Base-by-base conservation (phyloP, 495 filamentous ascomycete species). In the Arthonia radiata region DNA sequence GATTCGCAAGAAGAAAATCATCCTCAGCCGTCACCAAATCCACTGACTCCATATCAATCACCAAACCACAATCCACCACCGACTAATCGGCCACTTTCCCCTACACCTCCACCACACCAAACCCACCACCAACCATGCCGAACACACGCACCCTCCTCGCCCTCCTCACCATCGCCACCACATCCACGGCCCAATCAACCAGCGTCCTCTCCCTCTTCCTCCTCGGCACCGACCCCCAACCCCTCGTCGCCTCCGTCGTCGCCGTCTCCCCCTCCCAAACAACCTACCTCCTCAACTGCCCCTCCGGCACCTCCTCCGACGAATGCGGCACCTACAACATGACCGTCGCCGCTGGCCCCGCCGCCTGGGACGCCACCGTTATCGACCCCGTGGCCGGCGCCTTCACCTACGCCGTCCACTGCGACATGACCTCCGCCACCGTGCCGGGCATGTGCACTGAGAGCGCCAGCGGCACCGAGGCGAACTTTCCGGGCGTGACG, bases 211-310 rank as follows among this genome's bases (percentile, higher is more conserved):
- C n/a, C 15, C 26, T 28, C 30, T 42, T 54, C 18, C 35, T 61
- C 8, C 44, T 37, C 22, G 34, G 36, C 10, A 27, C 41, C 17
- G 51, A 56, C 32, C 15, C 31, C 3, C 45, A 54, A 30, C 29
- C 39, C 0, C 27, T 59, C 29, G 42, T 33, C 11, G 56, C 43
- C 9, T 57, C 54, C 0, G 41, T 61, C 28, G 29, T 57, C 18
- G 42, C 35, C 9, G 49, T 52, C 38, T 37, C 36, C 18, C 33
- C 49, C 14, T 37, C 45, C 16, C 48, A 47, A 3, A 55, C 53
- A 0, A 50, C 49, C 2, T 57, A 51, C 30, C 38, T 33, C 26
- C 31, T 59, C 32, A 37, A 36, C 13, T 61, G 56, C 34, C 46
- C 50, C 0, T 23, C 42, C 2, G 47, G 44, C n/a, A 44, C 43